Percentiles rank a stretch among this genome's conserved stretches.
These are phyloP conservation scores for Cryptosporidium sp. DNA, from an alignment of 169 alveolate genomes.

Conservation along the genomic window DNA sequence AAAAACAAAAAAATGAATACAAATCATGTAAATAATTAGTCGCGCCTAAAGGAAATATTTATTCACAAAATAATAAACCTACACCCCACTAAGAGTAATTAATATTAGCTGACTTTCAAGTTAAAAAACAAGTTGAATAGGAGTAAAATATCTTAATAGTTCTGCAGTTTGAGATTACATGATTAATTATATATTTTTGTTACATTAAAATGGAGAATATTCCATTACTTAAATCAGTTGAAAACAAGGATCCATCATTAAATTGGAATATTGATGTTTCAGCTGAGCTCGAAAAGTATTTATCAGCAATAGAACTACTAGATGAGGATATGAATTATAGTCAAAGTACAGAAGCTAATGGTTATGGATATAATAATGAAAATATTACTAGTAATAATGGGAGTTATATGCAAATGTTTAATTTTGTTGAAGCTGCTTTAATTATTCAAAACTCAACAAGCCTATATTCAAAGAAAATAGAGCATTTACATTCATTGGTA, in stretches of 20 bases:
- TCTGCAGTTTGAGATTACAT: background rate
- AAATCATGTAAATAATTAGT: slow-evolving; percentile 36
- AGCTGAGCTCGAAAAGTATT: slow-evolving; percentile 61
- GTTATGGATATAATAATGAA: background rate
- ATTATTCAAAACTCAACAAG: slow-evolving; percentile 71
- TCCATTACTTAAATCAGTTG: slow-evolving; percentile 52
- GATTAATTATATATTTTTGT: background rate
- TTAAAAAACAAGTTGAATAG: background rate
- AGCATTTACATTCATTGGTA: slow-evolving; percentile 59
- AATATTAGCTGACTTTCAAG: background rate
- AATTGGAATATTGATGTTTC: slow-evolving; percentile 76
- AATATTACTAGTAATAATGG: background rate
- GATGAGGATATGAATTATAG: slow-evolving; percentile 61
- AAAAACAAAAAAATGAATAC: background rate
- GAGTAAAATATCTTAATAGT: background rate
- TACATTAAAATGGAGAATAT: slow-evolving; percentile 18
- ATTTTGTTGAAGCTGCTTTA: slow-evolving; percentile 72
- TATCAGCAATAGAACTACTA: slow-evolving; percentile 59
- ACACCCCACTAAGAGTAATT: slow-evolving; percentile 47
- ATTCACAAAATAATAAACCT: background rate
- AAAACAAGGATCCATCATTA: slow-evolving; percentile 64
- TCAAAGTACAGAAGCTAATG: slow-evolving; percentile 38
- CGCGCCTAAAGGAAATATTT: slow-evolving; percentile 23
- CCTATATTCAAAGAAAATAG: slow-evolving; percentile 62
- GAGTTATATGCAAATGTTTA: slow-evolving; percentile 41